A percentile compares a stretch with the other conserved stretches of the same genome.
Conservation (phyloP, 768 basidiomycete genomes). For the Gelatoporia subvermispora region DNA sequence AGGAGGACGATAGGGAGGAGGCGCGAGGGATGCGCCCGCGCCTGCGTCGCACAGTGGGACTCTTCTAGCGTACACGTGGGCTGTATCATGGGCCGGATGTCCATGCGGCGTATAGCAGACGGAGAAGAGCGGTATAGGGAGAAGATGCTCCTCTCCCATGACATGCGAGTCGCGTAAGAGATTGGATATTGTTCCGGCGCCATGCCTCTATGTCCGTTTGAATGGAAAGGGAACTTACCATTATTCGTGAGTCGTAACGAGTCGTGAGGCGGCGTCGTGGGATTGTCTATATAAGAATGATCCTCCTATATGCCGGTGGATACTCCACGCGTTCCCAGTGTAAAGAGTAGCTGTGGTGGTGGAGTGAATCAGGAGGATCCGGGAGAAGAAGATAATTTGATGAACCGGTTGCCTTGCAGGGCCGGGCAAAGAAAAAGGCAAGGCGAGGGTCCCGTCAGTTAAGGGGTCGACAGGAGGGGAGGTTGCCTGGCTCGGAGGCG, state of each 20-base stretch:
- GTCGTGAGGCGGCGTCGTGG: no score
- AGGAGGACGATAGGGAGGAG: slow-evolving; percentile 5
- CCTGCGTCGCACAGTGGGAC: slow-evolving; percentile 9
- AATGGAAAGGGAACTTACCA: slow-evolving; percentile 12
- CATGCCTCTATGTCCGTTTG: no score
- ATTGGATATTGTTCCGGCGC: slow-evolving; percentile 6
- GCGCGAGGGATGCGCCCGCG: neutral
- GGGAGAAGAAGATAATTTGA: neutral
- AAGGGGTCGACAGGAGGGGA: slow-evolving; percentile 2
- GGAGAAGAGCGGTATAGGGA: neutral
- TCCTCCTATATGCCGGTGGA: neutral
- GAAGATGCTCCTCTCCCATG: slow-evolving; percentile 10
- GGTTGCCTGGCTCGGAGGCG: neutral
- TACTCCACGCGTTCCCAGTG: neutral
- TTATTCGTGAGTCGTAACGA: slow-evolving; percentile 11
- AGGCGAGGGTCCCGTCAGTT: no score
- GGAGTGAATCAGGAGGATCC: neutral
- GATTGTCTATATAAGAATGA: neutral
- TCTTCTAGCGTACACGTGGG: slow-evolving; percentile 21
- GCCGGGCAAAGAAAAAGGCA: no score
- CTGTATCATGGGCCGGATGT: slow-evolving; percentile 5
- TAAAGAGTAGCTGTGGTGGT: neutral
- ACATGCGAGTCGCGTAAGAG: neutral
- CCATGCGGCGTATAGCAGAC: slow-evolving; percentile 7
- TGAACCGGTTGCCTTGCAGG: no score